These are phyloP conservation scores for Inga oerstediana DNA, from an alignment of 306 rosid species.

Conservation along the genomic window DNA sequence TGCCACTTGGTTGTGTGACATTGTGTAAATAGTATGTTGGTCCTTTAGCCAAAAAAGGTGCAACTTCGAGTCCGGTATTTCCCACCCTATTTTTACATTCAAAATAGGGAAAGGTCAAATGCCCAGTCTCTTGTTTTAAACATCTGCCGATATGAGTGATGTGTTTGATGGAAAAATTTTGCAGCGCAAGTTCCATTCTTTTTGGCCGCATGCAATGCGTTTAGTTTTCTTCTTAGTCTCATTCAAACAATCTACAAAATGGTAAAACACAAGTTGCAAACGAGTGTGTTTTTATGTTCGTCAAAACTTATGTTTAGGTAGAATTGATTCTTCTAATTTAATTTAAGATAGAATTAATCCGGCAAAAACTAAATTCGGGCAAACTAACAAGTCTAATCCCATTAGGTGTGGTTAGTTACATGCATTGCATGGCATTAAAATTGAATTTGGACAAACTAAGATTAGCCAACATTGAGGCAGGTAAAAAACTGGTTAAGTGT, in stretches of 20 bases:
- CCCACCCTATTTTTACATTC: not conserved
- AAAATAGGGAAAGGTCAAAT: conserved; percentile 35
- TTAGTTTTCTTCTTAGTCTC: not conserved
- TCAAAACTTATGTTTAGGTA: not conserved
- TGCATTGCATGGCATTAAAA: too few species aligned
- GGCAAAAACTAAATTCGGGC: not conserved
- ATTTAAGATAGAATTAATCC: not conserved
- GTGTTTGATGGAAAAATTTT: not conserved
- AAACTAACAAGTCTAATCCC: not conserved
- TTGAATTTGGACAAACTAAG: too few species aligned
- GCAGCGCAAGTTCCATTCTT: too few species aligned
- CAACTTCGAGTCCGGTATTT: conserved; percentile 43
- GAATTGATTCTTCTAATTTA: not conserved
- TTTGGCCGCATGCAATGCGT: not conserved
- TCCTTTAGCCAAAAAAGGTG: conserved; percentile 41
- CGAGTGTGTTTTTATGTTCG: not conserved
- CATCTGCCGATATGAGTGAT: not conserved
- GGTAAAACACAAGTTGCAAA: not conserved
- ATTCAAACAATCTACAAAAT: not conserved
- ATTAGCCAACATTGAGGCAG: not conserved
- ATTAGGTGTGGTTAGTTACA: too few species aligned
- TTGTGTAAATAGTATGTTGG: conserved; percentile 64
- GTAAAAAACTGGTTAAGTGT: not conserved
- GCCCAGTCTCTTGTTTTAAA: conserved; percentile 34
- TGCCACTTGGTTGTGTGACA: conserved; percentile 43